Evolutionary conservation across 768 basidiomycete species (phyloP), one percentile per base, ranked within the genome.

Genomic region (Kwoniella dejecticola): DNA sequence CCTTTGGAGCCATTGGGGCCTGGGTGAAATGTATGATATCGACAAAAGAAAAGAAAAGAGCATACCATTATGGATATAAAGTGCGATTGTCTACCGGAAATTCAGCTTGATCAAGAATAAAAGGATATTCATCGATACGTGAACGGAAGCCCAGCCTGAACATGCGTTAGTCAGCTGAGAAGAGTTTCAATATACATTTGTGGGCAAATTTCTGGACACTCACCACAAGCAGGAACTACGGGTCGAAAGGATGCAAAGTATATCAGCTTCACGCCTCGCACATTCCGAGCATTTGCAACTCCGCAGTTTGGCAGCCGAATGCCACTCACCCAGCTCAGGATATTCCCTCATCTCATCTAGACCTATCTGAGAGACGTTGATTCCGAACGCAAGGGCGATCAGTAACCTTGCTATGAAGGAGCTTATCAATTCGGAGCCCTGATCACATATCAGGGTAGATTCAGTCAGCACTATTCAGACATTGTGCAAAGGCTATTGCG

Each of bases 121-220:
- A 8, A 81, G 74, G 52, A 81, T 79, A 60, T 80, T 80, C 68
- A 77, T 79, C 2, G 79, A 74, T 30, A 81, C 80, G 57, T 82
- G 81, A 4, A 79, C 75, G 0, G 75, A 70, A 12, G 79, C 74
- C 77, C 78, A 80, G 12, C 79, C 75, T 56, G 48, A 27, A 53
- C 30, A 17, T 53, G 8, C 23, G 33, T 42, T 31, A 30, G 41
- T 33, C 24, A 66, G 56, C 30, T 11, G 26, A 17, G 1, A 13
- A 27, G 4, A 4, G 21, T 10, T 30, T 33, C 21, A 23, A 15
- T 30, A 27, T n/a, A 41, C 2, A 31, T 44, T n/a, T 13, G 12
- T 23, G 45, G 26, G 19, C 24, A 36, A 31, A n/a, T 42, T 13
- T 30, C n/a, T n/a, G n/a, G n/a, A 3, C 11, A 52, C 75, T 61